Evolutionary conservation across 192 early-diverging fungal species (phyloP).

Genomic region (Pilaira anomala): DNA sequence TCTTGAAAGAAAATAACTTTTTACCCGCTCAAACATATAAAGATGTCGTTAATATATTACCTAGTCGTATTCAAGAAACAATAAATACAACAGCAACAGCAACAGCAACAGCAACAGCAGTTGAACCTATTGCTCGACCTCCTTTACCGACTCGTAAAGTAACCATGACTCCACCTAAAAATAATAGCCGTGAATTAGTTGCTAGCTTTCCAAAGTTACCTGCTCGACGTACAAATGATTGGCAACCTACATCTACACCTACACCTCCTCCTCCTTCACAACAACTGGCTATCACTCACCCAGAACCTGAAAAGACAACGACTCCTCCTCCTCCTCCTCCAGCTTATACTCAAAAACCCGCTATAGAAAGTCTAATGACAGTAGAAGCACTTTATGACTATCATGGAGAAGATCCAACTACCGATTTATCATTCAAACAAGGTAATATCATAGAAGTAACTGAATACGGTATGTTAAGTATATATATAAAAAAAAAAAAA

Average conservation of each 20-base stretch:
- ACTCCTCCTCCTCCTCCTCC: constrained; percentile 16
- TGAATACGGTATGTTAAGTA: constrained; percentile 31
- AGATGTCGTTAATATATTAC: constrained; percentile 17
- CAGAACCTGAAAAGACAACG: background rate
- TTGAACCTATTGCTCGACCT: background rate
- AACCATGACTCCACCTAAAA: background rate
- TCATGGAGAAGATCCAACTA: constrained; percentile 45
- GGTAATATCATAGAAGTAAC: constrained; percentile 58
- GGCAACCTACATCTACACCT: constrained; percentile 6
- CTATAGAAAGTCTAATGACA: constrained; percentile 12
- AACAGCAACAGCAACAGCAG: background rate
- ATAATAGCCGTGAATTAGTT: background rate
- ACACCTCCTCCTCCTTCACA: background rate
- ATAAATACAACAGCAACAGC: background rate
- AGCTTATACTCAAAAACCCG: constrained; percentile 9
- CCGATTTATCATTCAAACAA: constrained; percentile 56
- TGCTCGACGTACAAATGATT: constrained; percentile 7
- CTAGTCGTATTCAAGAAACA: constrained; percentile 1
- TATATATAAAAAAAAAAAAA: constrained; percentile 1
- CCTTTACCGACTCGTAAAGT: constrained; percentile 31
- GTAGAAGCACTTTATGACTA: constrained; percentile 65
- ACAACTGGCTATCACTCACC: background rate
- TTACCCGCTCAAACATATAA: constrained; percentile 20
- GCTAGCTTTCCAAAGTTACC: constrained; percentile 23
- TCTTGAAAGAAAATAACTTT: constrained; percentile 27